Percentiles rank a stretch among this genome's conserved stretches.
These are phyloP conservation scores for Vairimorpha apis DNA, from an alignment of 371 early-diverging fungal species.

Conservation along the genomic window DNA sequence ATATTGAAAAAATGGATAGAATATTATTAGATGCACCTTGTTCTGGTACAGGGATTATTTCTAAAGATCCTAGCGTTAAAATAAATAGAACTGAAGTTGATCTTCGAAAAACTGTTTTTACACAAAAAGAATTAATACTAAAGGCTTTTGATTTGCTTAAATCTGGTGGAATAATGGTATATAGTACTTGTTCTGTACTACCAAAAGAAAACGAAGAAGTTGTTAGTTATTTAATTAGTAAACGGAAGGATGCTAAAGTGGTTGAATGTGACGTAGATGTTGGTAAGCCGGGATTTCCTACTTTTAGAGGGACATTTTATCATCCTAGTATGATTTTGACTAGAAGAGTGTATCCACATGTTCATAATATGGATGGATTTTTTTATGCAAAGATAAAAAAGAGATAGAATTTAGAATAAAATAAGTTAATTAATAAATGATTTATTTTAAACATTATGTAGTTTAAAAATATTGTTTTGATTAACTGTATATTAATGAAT, in stretches of 20 bases:
- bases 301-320: constrained; percentile 66
- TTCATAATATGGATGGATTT: constrained; percentile 99
- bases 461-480: no score
- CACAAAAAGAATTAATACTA: constrained; percentile 87
- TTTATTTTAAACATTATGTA: no score
- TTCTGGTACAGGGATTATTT: constrained; percentile 94
- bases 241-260: constrained; percentile 82
- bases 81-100: constrained; percentile 78
- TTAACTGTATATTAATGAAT: no score
- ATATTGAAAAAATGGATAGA: constrained; percentile 82
- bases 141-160: constrained; percentile 93
- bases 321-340: constrained; percentile 74
- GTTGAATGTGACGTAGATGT: constrained; percentile 71
- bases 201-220: constrained; percentile 98
- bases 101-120: constrained; percentile 74
- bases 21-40: constrained; percentile 97
- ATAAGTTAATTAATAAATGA: no score
- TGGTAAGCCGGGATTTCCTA: constrained; percentile 59
- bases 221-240: constrained; percentile 82
- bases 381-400: constrained; percentile 85
- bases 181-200: constrained; percentile 95
- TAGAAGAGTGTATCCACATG: constrained; percentile 88
- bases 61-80: constrained; percentile 90
- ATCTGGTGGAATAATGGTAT: constrained; percentile 88
- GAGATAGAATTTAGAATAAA: no score